These are phyloP conservation scores for Elymus sibiricus DNA, from an alignment of 176 grass and related monocot species.

Conservation along the genomic window DNA sequence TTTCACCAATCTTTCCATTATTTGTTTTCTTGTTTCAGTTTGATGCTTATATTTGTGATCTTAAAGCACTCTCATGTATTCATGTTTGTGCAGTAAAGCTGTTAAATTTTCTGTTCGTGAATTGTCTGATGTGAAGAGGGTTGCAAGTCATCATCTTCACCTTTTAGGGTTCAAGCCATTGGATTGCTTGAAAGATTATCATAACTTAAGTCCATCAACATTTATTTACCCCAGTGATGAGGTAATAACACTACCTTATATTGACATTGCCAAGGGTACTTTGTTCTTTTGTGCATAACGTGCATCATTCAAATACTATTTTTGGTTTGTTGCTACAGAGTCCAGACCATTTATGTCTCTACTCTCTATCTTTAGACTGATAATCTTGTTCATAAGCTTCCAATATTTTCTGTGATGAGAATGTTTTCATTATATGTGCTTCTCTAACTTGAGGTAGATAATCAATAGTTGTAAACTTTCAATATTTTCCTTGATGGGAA, in stretches of 20 bases:
- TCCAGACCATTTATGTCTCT: neutral
- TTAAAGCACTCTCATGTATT: neutral
- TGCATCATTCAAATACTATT: neutral
- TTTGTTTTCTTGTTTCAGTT: conserved; percentile 8
- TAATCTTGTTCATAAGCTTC: conserved; percentile 19
- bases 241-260: conserved; percentile 35
- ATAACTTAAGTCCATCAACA: conserved; percentile 88
- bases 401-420: neutral
- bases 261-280: neutral
- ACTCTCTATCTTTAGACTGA: neutral
- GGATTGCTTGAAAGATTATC: conserved; percentile 92
- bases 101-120: conserved; percentile 78
- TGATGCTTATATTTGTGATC: conserved; percentile 21
- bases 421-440: conserved; percentile 8
- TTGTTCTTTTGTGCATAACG: neutral
- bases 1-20: neutral
- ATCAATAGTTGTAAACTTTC: neutral
- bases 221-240: conserved; percentile 92
- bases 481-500: conserved; percentile 9
- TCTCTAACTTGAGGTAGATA: conserved; percentile 12
- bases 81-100: conserved; percentile 49
- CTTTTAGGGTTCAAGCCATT: conserved; percentile 94
- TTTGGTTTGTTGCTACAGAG: neutral
- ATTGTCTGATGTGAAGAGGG: conserved; percentile 79
- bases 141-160: conserved; percentile 75